A percentile compares a stretch with the other conserved stretches of the same genome.
phyloP scores from a whole-genome alignment of 2,329 filamentous ascomycete species.

The Aspergillus melleus region DNA sequence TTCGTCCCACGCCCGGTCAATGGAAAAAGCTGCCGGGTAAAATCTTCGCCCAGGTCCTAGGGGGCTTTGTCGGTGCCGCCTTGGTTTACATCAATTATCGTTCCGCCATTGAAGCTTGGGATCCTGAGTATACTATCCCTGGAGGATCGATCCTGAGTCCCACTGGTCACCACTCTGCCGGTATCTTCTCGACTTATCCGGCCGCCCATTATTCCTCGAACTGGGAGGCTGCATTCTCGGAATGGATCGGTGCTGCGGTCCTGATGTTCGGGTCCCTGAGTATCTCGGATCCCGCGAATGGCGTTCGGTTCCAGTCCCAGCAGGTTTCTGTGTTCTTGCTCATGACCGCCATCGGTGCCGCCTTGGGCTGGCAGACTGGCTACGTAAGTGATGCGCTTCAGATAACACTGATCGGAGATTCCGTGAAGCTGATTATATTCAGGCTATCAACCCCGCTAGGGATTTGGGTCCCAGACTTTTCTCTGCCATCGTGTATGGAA shows the following conservation, averaged over 20 bases:
- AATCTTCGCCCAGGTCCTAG: constrained; percentile 29
- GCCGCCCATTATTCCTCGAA: constrained; percentile 27
- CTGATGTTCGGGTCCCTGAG: constrained; percentile 31
- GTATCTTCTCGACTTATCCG: constrained; percentile 31
- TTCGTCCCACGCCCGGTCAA: constrained; percentile 28
- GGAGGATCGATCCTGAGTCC: constrained; percentile 31
- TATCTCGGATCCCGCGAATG: constrained; percentile 29
- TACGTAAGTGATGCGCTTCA: constrained; percentile 25
- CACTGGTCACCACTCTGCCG: constrained; percentile 28
- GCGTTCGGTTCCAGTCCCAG: constrained; percentile 24
- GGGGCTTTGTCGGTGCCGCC: constrained; percentile 31
- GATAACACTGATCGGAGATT: neutral
- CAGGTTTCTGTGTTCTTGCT: constrained; percentile 29
- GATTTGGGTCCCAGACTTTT: constrained; percentile 33
- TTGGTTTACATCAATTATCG: constrained; percentile 33
- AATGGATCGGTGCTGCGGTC: constrained; percentile 28
- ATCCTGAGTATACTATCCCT: constrained; percentile 32
- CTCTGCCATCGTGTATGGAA: constrained; percentile 31
- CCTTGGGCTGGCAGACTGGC: constrained; percentile 35
- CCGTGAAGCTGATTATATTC: neutral
- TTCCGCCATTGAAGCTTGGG: constrained; percentile 32
- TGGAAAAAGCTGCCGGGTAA: constrained; percentile 31
- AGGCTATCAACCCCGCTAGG: constrained; percentile 33
- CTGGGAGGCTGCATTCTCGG: constrained; percentile 34
- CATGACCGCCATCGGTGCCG: constrained; percentile 29